Evolutionary conservation across 2,329 filamentous ascomycete species (phyloP).

Genomic region (Aspergillus latus): DNA sequence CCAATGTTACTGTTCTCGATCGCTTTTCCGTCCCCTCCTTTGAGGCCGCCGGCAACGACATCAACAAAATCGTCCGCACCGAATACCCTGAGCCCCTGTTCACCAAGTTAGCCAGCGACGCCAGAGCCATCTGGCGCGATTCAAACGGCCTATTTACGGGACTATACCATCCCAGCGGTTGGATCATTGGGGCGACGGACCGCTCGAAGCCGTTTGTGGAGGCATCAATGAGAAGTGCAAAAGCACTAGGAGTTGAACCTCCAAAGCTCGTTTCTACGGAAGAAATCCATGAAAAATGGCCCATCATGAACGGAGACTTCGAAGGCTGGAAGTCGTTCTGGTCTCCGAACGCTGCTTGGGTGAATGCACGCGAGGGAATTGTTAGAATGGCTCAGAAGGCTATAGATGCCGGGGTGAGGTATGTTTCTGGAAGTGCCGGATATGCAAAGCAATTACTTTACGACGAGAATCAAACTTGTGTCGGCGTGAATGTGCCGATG

Average conservation of each 20-base stretch:
- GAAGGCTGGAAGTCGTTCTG: conserved; percentile 3
- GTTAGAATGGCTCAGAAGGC: conserved; percentile 2
- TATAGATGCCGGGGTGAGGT: neutral
- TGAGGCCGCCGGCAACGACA: conserved; percentile 36
- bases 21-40: conserved; percentile 13
- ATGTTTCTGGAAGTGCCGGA: neutral
- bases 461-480: neutral
- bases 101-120: conserved; percentile 64
- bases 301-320: neutral
- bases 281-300: conserved; percentile 2
- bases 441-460: conserved; percentile 2
- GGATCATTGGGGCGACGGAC: conserved; percentile 5
- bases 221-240: neutral
- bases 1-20: conserved; percentile 49
- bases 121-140: conserved; percentile 61
- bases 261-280: neutral
- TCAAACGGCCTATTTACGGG: conserved; percentile 35
- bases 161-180: conserved; percentile 41
- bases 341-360: conserved; percentile 5
- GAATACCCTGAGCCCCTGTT: conserved; percentile 78
- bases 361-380: conserved; percentile 6
- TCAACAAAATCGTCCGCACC: conserved; percentile 56
- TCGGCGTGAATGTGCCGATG: conserved; percentile 2
- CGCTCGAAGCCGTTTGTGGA: neutral
- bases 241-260: neutral